phyloP scores from a whole-genome alignment of 805 yeast species.

The Saccharomyces kudriavzevii region DNA sequence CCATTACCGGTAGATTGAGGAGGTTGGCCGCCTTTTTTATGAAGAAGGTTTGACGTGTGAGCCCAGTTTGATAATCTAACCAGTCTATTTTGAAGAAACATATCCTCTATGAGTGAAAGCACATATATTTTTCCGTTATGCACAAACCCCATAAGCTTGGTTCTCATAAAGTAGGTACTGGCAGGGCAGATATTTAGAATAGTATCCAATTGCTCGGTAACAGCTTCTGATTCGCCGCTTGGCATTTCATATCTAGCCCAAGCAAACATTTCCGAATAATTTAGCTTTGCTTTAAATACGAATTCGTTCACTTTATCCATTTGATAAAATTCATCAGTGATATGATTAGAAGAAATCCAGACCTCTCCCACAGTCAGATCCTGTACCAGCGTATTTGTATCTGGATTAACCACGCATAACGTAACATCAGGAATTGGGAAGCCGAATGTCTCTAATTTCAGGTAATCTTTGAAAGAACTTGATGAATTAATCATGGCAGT shows the following conservation, averaged over 20 bases:
- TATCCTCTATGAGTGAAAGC: slow-evolving; percentile 83
- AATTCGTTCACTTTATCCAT: slow-evolving; percentile 30
- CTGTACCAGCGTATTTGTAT: slow-evolving; percentile 64
- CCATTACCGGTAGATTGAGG: background rate
- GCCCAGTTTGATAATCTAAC: slow-evolving; percentile 30
- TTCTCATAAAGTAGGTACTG: slow-evolving; percentile 53
- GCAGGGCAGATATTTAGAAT: slow-evolving; percentile 25
- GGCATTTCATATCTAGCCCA: slow-evolving; percentile 5
- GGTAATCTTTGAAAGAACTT: slow-evolving; percentile 36
- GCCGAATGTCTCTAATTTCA: slow-evolving; percentile 87
- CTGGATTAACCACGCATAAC: slow-evolving; percentile 89
- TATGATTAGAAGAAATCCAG: slow-evolving; percentile 92
- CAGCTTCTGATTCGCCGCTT: background rate
- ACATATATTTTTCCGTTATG: slow-evolving; percentile 82
- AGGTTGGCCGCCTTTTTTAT: slow-evolving; percentile 4
- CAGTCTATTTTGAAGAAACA: slow-evolving; percentile 57
- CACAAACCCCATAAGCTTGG: slow-evolving; percentile 85
- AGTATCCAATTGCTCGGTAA: slow-evolving; percentile 22
- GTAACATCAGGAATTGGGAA: slow-evolving; percentile 92
- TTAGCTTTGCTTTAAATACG: slow-evolving; percentile 29
- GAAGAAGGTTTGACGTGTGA: slow-evolving; percentile 28
- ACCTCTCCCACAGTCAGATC: slow-evolving; percentile 86
- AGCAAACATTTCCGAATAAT: slow-evolving; percentile 25
- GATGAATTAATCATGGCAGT: slow-evolving; percentile 27
- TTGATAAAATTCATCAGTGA: slow-evolving; percentile 47